Conservation (phyloP, 1,284 basidiomycete genomes). For the Blastosporella zonata region DNA sequence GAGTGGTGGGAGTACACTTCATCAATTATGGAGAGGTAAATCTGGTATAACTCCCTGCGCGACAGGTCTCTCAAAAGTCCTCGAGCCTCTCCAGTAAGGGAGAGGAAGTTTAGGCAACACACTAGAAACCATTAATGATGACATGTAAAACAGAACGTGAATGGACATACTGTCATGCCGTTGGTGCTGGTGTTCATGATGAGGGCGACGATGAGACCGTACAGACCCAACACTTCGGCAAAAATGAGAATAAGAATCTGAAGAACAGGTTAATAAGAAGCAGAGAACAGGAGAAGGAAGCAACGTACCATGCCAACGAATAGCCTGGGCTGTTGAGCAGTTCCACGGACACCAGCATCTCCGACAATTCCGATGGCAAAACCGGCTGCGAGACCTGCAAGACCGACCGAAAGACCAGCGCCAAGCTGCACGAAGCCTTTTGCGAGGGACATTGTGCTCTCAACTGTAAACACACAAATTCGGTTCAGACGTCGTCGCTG, state of each 20-base stretch:
- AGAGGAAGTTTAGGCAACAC: slow-evolving; percentile 6
- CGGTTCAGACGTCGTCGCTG: slow-evolving; percentile 2
- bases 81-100: slow-evolving; percentile 3
- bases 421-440: slow-evolving; percentile 95
- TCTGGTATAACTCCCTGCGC: slow-evolving; percentile 18
- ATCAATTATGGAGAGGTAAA: slow-evolving; percentile 15
- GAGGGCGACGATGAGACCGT: slow-evolving; percentile 85
- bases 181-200: slow-evolving; percentile 77
- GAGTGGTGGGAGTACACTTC: slow-evolving; percentile 12
- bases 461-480: slow-evolving; percentile 45
- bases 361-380: slow-evolving; percentile 96
- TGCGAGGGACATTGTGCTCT: slow-evolving; percentile 91
- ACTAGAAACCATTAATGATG: slow-evolving; percentile 1
- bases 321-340: slow-evolving; percentile 88
- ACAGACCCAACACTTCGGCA: slow-evolving; percentile 90
- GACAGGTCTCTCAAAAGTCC: slow-evolving; percentile 3
- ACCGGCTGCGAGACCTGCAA: slow-evolving; percentile 94
- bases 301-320: slow-evolving; percentile 65
- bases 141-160: neutral
- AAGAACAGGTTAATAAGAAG: slow-evolving; percentile 46
- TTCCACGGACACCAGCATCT: slow-evolving; percentile 90
- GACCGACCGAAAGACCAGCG: slow-evolving; percentile 89
- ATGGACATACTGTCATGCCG: slow-evolving; percentile 32
- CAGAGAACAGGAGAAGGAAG: slow-evolving; percentile 26
- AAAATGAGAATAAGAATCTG: slow-evolving; percentile 85